phyloP scores from a whole-genome alignment of 768 basidiomycete genomes.

The Porphyrellus cyaneotinctus region DNA sequence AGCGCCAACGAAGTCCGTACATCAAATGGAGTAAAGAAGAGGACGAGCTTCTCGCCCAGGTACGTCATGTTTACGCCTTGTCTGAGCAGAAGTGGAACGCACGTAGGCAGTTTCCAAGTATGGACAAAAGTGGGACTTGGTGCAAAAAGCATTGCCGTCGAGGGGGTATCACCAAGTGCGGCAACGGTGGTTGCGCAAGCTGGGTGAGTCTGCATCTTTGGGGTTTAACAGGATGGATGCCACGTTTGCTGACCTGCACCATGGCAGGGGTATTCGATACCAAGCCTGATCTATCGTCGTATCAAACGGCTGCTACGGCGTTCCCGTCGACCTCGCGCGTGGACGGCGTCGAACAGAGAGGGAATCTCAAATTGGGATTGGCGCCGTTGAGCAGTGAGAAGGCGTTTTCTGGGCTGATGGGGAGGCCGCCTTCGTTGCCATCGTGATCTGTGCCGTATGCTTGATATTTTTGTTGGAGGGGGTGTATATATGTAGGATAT shows the following conservation, averaged over 20 bases:
- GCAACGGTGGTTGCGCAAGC: constrained; percentile 40
- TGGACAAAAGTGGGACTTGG: constrained; percentile 38
- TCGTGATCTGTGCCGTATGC: constrained; percentile 14
- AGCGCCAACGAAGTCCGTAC: constrained; percentile 38
- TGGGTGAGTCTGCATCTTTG: constrained; percentile 25
- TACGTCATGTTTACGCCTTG: constrained; percentile 5
- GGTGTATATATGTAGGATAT: neutral
- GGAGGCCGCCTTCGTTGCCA: constrained; percentile 17
- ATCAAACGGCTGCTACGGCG: constrained; percentile 26
- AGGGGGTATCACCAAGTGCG: constrained; percentile 42
- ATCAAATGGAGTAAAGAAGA: constrained; percentile 43
- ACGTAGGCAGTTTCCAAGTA: constrained; percentile 37
- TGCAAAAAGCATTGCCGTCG: constrained; percentile 39
- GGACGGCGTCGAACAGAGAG: constrained; percentile 23
- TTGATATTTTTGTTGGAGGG: constrained; percentile 12
- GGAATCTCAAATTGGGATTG: constrained; percentile 36
- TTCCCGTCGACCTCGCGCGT: constrained; percentile 12
- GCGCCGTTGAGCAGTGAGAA: constrained; percentile 37
- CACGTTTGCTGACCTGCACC: neutral
- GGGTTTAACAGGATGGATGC: neutral
- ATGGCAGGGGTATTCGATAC: constrained; percentile 33
- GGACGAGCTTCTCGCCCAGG: constrained; percentile 38
- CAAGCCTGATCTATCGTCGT: constrained; percentile 33
- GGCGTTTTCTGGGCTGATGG: constrained; percentile 25
- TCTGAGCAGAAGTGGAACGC: neutral